phyloP scores from a whole-genome alignment of 1,284 basidiomycete genomes.

The Puccinia triticina region DNA sequence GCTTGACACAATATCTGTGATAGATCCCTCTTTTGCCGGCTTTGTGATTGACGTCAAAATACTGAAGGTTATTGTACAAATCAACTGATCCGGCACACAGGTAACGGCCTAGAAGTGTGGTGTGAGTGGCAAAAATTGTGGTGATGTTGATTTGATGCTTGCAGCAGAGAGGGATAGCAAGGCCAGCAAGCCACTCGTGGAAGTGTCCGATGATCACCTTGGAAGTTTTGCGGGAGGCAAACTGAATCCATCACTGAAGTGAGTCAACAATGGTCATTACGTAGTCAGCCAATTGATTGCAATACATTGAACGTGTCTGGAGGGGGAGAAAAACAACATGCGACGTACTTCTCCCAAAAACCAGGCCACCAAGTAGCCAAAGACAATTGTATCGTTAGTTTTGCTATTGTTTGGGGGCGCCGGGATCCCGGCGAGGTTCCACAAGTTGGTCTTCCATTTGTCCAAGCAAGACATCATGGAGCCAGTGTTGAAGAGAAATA shows the following conservation, averaged over 20 bases:
- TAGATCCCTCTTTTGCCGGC: slow-evolving; percentile 95
- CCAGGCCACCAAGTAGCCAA: slow-evolving; percentile 99
- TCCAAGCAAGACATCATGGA: slow-evolving; percentile 83
- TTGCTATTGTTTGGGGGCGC: slow-evolving; percentile 93
- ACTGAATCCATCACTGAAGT: slow-evolving; percentile 4
- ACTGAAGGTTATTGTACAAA: slow-evolving; percentile 98
- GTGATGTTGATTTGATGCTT: slow-evolving; percentile 97
- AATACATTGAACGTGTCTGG: background rate
- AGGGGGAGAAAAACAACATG: slow-evolving; percentile 57
- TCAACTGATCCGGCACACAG: slow-evolving; percentile 96
- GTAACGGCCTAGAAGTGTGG: slow-evolving; percentile 96
- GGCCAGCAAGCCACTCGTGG: slow-evolving; percentile 98
- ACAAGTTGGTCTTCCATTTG: slow-evolving; percentile 97
- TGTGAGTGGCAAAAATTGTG: slow-evolving; percentile 91
- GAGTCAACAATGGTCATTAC: background rate
- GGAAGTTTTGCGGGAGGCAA: slow-evolving; percentile 60
- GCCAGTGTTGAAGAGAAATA: slow-evolving; percentile 92
- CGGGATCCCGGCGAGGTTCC: slow-evolving; percentile 96
- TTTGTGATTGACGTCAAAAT: slow-evolving; percentile 99
- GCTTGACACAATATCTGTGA: slow-evolving; percentile 87
- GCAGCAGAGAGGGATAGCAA: slow-evolving; percentile 91
- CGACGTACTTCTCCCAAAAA: slow-evolving; percentile 84
- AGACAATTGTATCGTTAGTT: slow-evolving; percentile 98
- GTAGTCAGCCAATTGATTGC: background rate
- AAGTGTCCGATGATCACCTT: slow-evolving; percentile 94